Conservation (phyloP, 139 green algal species). For the Chlamydomonas applanata region DNA sequence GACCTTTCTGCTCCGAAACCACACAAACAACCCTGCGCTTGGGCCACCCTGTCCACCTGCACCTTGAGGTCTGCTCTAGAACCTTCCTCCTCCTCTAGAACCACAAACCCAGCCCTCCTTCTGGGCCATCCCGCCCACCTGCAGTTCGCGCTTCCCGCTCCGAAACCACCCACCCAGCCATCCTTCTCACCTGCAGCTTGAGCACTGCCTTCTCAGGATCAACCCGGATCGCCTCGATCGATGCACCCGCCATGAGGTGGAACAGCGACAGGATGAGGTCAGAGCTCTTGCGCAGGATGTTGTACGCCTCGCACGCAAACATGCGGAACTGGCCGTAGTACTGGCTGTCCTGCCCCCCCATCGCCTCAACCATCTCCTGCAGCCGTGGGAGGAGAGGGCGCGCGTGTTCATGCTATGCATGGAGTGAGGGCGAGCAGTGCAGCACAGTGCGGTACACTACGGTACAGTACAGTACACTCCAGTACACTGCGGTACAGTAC, state of each 20-base stretch:
- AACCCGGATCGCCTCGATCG: conserved; percentile 73
- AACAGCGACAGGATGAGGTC: conserved; percentile 92
- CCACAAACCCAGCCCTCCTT: no score
- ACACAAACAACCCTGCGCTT: no score
- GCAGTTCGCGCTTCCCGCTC: no score
- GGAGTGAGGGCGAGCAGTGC: background rate
- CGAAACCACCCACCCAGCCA: no score
- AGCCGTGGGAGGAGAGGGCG: background rate
- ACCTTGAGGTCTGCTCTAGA: no score
- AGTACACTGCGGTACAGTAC: no score
- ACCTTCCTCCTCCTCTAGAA: no score
- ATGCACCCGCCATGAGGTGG: conserved; percentile 91
- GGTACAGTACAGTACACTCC: no score
- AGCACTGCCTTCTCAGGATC: conserved; percentile 91
- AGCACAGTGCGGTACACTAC: conserved; percentile 1
- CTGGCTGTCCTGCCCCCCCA: conserved; percentile 81
- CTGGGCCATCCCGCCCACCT: no score
- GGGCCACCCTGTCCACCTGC: no score
- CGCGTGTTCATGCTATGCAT: background rate
- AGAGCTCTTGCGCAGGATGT: conserved; percentile 93
- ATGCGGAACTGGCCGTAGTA: conserved; percentile 79
- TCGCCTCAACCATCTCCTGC: conserved; percentile 89
- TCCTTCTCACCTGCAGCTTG: conserved; percentile 75
- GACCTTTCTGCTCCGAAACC: no score
- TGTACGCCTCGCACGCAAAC: conserved; percentile 92